A percentile compares a stretch with the other conserved stretches of the same genome.
Conservation (phyloP, 805 yeast species). For the Saccharomycopsis vini region DNA sequence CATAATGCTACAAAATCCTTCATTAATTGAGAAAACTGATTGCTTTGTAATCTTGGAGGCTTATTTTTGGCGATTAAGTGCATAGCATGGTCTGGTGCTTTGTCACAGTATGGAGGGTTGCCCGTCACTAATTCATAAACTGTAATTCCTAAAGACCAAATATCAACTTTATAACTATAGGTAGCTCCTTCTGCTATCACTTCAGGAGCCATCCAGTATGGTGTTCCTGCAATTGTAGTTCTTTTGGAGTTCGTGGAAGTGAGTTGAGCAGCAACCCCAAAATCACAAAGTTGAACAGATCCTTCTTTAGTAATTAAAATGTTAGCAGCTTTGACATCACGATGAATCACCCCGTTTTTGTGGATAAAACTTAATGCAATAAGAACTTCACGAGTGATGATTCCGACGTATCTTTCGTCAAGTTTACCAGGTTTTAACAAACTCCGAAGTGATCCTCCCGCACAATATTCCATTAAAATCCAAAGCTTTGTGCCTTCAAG, state of each 20-base stretch:
- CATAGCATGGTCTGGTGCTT: conserved; percentile 92
- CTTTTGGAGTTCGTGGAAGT: conserved; percentile 68
- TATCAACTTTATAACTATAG: conserved; percentile 87
- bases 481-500: conserved; percentile 85
- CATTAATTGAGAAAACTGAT: conserved; percentile 62
- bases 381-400: conserved; percentile 76
- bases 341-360: conserved; percentile 82
- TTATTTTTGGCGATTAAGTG: conserved; percentile 85
- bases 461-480: conserved; percentile 97
- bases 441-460: conserved; percentile 91
- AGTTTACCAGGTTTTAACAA: conserved; percentile 77
- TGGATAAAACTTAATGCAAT: conserved; percentile 77
- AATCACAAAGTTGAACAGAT: conserved; percentile 84
- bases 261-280: conserved; percentile 95
- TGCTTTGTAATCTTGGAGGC: conserved; percentile 91
- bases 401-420: conserved; percentile 75
- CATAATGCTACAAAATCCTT: conserved; percentile 89
- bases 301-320: conserved; percentile 86
- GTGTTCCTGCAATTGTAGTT: conserved; percentile 92
- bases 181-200: conserved; percentile 86
- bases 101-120: conserved; percentile 93
- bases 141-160: conserved; percentile 96
- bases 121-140: conserved; percentile 93
- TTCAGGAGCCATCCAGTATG: conserved; percentile 99
- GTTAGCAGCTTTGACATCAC: conserved; percentile 96